These are phyloP conservation scores for Geranium incanum DNA, from an alignment of 441 rosid species.

Conservation along the genomic window DNA sequence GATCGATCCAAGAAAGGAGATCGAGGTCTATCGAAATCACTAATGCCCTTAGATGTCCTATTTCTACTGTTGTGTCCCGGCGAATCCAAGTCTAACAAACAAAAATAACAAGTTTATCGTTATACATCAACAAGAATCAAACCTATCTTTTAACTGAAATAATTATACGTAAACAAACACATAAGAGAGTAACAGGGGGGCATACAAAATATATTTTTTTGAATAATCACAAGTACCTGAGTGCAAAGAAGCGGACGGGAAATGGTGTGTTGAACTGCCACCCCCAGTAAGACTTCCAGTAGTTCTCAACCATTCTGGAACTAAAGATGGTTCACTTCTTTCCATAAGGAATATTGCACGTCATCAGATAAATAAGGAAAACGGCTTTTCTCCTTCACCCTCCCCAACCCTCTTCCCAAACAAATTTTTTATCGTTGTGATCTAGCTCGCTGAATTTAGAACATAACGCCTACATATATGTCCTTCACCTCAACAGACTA, in stretches of 20 bases:
- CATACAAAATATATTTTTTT: background rate
- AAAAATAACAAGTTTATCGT: constrained; percentile 18
- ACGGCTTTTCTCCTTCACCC: constrained; percentile 31
- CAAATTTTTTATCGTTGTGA: constrained; percentile 16
- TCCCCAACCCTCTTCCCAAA: constrained; percentile 16
- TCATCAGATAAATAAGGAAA: constrained; percentile 35
- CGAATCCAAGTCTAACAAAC: constrained; percentile 41
- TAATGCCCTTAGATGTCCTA: constrained; percentile 41
- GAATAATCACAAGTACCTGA: constrained; percentile 38
- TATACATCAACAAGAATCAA: background rate
- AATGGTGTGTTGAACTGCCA: constrained; percentile 50
- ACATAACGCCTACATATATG: background rate
- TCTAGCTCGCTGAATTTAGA: constrained; percentile 8
- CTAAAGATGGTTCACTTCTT: constrained; percentile 70
- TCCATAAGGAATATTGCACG: constrained; percentile 58
- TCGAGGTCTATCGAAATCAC: constrained; percentile 48
- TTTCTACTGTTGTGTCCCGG: constrained; percentile 37
- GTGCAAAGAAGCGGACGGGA: constrained; percentile 39
- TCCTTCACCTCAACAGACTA: background rate
- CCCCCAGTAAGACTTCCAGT: constrained; percentile 57
- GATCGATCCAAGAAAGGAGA: constrained; percentile 47
- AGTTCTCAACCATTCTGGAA: constrained; percentile 89
- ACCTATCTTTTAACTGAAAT: background rate
- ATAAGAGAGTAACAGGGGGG: background rate
- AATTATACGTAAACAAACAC: background rate